Percentiles rank a stretch among this genome's conserved stretches.
Conservation (phyloP, 2,329 filamentous ascomycete species). For the Saccharata proteae region DNA sequence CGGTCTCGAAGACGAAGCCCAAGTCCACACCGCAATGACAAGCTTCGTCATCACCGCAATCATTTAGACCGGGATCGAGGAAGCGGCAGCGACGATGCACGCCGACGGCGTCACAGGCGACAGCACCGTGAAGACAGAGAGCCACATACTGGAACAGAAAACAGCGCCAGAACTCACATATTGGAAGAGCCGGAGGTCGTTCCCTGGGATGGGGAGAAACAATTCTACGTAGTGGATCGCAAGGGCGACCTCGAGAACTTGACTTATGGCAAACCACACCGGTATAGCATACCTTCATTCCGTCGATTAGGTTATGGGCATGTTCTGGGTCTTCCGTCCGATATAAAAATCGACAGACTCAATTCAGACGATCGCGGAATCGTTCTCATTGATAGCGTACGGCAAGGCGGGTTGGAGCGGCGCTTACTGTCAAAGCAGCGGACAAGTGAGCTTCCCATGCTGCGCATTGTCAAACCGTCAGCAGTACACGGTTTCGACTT, state of each 20-base stretch:
- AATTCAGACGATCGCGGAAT: conserved; percentile 40
- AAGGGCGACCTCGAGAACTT: conserved; percentile 67
- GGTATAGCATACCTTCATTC: conserved; percentile 60
- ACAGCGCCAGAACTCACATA: no score
- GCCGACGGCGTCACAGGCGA: background rate
- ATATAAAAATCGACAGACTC: conserved; percentile 55
- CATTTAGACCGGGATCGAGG: background rate
- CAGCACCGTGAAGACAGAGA: background rate
- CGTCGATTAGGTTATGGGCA: conserved; percentile 54
- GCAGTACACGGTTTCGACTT: background rate
- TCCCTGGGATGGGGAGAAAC: conserved; percentile 9
- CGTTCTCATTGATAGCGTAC: conserved; percentile 19
- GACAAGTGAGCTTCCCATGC: conserved; percentile 15
- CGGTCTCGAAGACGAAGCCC: background rate
- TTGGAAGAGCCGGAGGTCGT: background rate
- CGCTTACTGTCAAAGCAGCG: conserved; percentile 26
- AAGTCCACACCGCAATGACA: background rate
- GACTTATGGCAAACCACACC: conserved; percentile 61
- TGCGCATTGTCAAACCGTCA: conserved; percentile 15
- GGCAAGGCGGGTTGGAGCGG: conserved; percentile 34
- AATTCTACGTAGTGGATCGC: conserved; percentile 52
- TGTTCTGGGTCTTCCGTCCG: conserved; percentile 53
- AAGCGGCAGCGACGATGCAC: background rate
- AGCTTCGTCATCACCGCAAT: conserved; percentile 1
- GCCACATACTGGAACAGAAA: no score